Evolutionary conservation across 371 early-diverging fungal genomes (phyloP).

Genomic region (Mucor indicus): DNA sequence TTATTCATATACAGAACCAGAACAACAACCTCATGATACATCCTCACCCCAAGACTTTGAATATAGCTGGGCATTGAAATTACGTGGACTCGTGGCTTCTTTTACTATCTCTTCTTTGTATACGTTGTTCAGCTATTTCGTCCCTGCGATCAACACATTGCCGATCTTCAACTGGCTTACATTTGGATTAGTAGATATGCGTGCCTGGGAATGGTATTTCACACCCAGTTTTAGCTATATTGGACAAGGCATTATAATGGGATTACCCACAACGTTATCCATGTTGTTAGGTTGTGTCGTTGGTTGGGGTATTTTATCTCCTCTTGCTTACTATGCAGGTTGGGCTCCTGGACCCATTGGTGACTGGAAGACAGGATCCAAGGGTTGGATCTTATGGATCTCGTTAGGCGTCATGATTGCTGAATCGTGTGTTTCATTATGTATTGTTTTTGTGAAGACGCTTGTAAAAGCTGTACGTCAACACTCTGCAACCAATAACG

Average conservation of each 20-base stretch:
- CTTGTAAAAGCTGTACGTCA: conserved; percentile 25
- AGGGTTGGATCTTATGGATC: conserved; percentile 87
- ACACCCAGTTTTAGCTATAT: conserved; percentile 76
- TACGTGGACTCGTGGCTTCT: conserved; percentile 49
- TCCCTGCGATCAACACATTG: conserved; percentile 56
- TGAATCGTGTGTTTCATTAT: conserved; percentile 67
- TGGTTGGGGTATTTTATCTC: conserved; percentile 82
- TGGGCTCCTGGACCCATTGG: conserved; percentile 78
- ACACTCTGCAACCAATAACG: background rate
- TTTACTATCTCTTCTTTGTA: conserved; percentile 64
- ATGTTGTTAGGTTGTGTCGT: conserved; percentile 72
- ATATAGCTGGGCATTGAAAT: conserved; percentile 60
- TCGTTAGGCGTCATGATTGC: conserved; percentile 82
- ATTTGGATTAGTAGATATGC: conserved; percentile 36
- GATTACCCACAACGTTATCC: conserved; percentile 9
- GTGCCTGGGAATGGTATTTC: conserved; percentile 74
- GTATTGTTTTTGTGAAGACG: conserved; percentile 46
- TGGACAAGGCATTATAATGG: conserved; percentile 86
- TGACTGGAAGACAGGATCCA: conserved; percentile 70
- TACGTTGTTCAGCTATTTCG: conserved; percentile 63
- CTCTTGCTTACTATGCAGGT: conserved; percentile 60
- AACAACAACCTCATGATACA: background rate
- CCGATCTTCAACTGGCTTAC: conserved; percentile 69
- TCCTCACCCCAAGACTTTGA: conserved; percentile 35
- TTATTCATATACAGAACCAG: background rate